Evolutionary conservation across 345 rosid species (phyloP).

Genomic region (Eucalyptus pumila): DNA sequence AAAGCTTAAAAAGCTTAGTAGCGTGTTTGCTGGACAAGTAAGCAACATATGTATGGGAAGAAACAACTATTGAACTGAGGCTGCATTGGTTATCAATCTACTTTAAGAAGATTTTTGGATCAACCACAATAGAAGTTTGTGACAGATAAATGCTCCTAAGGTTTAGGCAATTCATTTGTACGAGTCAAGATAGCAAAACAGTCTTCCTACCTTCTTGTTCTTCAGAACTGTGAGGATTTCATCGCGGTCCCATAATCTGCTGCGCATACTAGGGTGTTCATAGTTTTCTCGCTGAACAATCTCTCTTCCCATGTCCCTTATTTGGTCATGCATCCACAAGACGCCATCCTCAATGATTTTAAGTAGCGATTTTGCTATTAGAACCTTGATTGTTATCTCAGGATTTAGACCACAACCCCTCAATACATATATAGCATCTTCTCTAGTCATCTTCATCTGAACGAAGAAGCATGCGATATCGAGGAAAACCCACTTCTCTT

Average conservation of each 20-base stretch:
- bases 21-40: background rate
- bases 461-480: slow-evolving; percentile 64
- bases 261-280: slow-evolving; percentile 22
- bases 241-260: slow-evolving; percentile 49
- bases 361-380: slow-evolving; percentile 41
- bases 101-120: background rate
- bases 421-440: slow-evolving; percentile 30
- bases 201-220: slow-evolving; percentile 19
- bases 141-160: background rate
- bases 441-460: slow-evolving; percentile 21
- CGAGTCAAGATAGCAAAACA: background rate
- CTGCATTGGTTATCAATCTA: background rate
- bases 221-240: slow-evolving; percentile 31
- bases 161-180: background rate
- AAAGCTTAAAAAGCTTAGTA: background rate
- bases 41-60: background rate
- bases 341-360: slow-evolving; percentile 7
- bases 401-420: slow-evolving; percentile 49
- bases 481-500: slow-evolving; percentile 40
- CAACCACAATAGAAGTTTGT: background rate
- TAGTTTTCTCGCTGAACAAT: slow-evolving; percentile 16
- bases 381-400: slow-evolving; percentile 28
- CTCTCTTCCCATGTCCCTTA: slow-evolving; percentile 71
- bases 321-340: slow-evolving; percentile 74
- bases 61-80: background rate